phyloP scores from a whole-genome alignment of 2,329 filamentous ascomycete species.

The Dactylonectria estremocensis region DNA sequence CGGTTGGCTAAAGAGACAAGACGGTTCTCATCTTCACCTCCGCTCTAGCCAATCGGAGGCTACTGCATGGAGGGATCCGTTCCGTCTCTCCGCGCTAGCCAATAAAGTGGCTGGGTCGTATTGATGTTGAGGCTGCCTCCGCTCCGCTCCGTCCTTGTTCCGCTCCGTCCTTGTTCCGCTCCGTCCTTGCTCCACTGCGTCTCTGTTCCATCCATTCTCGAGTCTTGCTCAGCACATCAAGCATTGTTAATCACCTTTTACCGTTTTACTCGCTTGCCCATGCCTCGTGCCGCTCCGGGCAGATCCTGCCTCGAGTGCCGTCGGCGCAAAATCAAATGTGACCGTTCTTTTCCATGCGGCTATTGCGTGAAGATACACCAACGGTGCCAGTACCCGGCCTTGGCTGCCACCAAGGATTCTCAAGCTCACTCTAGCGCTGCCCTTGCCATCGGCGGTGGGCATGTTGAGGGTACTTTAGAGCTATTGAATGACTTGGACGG shows the following conservation, averaged over 20 bases:
- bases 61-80: too few relatives aligned
- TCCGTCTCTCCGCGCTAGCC: background rate
- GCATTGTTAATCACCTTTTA: too few relatives aligned
- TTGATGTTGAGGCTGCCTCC: too few relatives aligned
- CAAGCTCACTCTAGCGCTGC: background rate
- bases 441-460: too few relatives aligned
- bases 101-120: too few relatives aligned
- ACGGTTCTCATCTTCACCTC: background rate
- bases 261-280: background rate
- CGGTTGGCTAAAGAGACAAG: constrained; percentile 3
- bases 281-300: constrained; percentile 30
- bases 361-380: constrained; percentile 33
- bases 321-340: constrained; percentile 38
- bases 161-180: background rate
- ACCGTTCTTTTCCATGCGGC: constrained; percentile 29
- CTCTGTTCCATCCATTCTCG: background rate
- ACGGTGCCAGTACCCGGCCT: constrained; percentile 29
- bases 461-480: background rate
- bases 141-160: background rate
- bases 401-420: background rate
- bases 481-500: too few relatives aligned
- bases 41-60: constrained; percentile 32
- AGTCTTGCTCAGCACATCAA: too few relatives aligned
- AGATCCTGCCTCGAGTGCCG: constrained; percentile 35
- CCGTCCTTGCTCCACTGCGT: background rate